A percentile compares a stretch with the other conserved stretches of the same genome.
Conservation (phyloP, 129 eudicot species). For the Arctium lappa region DNA sequence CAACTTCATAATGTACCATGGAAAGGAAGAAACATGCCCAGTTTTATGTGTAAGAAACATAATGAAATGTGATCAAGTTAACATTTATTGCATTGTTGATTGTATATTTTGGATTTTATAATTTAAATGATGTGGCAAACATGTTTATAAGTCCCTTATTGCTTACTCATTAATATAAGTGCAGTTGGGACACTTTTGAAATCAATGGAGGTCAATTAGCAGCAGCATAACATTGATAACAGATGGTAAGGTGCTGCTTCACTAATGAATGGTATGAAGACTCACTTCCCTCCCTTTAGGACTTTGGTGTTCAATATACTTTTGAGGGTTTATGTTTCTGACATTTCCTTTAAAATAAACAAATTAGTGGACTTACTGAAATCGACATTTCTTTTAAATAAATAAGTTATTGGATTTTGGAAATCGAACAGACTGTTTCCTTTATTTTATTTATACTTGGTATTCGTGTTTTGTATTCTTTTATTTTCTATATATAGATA, state of each 20-base stretch:
- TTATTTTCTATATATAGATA: no score
- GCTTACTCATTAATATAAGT: neutral
- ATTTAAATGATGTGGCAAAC: neutral
- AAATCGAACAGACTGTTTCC: no score
- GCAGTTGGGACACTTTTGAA: neutral
- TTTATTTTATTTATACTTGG: no score
- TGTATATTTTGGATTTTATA: neutral
- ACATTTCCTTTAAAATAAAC: no score
- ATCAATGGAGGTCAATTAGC: neutral
- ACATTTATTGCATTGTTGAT: neutral
- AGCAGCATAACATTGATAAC: neutral
- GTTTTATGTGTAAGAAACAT: constrained; percentile 6
- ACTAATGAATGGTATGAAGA: neutral
- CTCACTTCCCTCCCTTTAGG: no score
- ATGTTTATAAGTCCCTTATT: neutral
- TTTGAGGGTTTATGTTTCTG: neutral
- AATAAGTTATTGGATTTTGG: no score
- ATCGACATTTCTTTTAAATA: no score
- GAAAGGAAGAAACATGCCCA: constrained; percentile 8
- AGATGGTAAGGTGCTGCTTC: neutral
- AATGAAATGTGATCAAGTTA: neutral
- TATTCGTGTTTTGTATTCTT: no score
- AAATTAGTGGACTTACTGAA: neutral
- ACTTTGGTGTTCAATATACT: no score
- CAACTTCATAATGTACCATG: constrained; percentile 17